These are phyloP conservation scores for Tremella fuciformis DNA, from an alignment of 768 basidiomycete species.

Conservation along the genomic window DNA sequence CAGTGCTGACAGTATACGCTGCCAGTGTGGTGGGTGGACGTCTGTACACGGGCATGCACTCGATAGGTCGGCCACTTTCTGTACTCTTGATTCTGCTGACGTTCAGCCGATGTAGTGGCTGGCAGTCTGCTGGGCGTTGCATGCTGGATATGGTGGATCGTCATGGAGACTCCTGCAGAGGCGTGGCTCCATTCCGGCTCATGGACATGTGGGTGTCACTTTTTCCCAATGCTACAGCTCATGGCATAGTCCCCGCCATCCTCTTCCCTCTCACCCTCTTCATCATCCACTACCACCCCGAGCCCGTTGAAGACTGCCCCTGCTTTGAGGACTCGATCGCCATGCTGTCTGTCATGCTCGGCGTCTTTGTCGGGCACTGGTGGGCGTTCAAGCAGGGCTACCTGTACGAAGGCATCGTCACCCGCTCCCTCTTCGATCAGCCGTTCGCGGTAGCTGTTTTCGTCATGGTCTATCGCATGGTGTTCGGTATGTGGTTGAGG, in stretches of 20 bases:
- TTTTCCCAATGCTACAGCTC: background rate
- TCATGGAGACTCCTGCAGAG: constrained; percentile 54
- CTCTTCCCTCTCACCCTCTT: constrained; percentile 59
- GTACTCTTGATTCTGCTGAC: background rate
- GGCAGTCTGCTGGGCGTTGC: constrained; percentile 60
- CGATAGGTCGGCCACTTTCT: constrained; percentile 32
- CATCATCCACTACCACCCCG: constrained; percentile 82
- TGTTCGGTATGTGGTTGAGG: background rate
- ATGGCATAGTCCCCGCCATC: constrained; percentile 31
- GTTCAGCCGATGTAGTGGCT: constrained; percentile 46
- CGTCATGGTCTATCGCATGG: background rate
- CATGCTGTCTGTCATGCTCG: constrained; percentile 76
- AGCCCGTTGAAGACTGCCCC: constrained; percentile 94
- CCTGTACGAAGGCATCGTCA: background rate
- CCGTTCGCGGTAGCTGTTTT: background rate
- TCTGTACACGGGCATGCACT: constrained; percentile 53
- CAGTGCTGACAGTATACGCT: constrained; percentile 43
- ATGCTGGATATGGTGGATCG: constrained; percentile 60
- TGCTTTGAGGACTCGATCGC: constrained; percentile 98
- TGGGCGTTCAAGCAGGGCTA: constrained; percentile 1
- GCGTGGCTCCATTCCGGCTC: constrained; percentile 49
- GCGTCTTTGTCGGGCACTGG: constrained; percentile 51
- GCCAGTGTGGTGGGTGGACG: constrained; percentile 50
- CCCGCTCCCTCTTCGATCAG: background rate
- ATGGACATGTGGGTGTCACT: constrained; percentile 45